Base-by-base conservation (phyloP, 1,139 yeast species). In the Yamadazyma oceani region DNA sequence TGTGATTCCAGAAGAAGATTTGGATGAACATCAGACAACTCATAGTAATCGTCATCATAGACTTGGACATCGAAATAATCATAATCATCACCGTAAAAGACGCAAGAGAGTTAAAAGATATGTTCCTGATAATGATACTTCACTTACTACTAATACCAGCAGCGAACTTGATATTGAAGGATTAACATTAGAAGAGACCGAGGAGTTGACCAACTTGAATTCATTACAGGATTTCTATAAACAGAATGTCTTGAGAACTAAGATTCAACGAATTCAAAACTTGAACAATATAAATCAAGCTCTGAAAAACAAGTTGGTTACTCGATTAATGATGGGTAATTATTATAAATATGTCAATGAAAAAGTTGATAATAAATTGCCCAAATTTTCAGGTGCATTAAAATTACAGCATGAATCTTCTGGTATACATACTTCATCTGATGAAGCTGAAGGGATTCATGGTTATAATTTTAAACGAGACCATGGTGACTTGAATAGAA, bases 301-400 rank as follows among this genome's bases (percentile, higher is more conserved):
- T 35, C 77, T 75, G 51, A 81, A 85, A 54, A 78, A 82, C 45
- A 67, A 74, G 56, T 55, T 80, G 45, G 83, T 86, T 24, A 94
- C 90, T 33, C 68, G 77, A 44, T 63, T 87, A 36, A 86, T 87
- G 95, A 83, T 87, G 72, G 85, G 85, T 7, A 79, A 79, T 42
- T 82, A 78, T 53, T 70, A 75, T 47, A 73, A 73, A 45, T 72
- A 69, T 43, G 60, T 70, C 31, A 63, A 64, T 45, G 66, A 64
- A 39, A 56, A 64, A 36, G 46, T 63, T 24, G 31, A 35, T 15
- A 34, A 36, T 40, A 43, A 23, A 59, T 17, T 36, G 13, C 33
- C 32, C 11, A 17, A 24, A 8, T 36, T 19, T 4, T 26, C 17
- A 6, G 53, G 49, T 3, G 38, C 32, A 13, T 36, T 44, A 26